Percentiles rank a stretch among this genome's conserved stretches.
These are phyloP conservation scores for Dryadomyces sulphureus DNA, from an alignment of 2,329 filamentous ascomycete genomes.

Conservation along the genomic window DNA sequence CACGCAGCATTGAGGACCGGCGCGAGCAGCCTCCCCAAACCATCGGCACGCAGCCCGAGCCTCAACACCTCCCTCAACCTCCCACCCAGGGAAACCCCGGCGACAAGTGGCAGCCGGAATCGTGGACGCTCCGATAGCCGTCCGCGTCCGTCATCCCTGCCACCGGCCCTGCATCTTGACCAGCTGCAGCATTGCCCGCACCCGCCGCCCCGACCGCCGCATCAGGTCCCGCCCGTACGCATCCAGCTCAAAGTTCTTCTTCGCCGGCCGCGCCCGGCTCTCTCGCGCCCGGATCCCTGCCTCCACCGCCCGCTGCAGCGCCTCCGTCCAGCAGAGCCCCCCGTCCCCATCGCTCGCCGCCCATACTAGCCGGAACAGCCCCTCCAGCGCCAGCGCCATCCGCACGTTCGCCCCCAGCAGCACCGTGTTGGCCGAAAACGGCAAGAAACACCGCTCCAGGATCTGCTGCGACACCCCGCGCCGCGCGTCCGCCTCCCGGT, in stretches of 20 bases:
- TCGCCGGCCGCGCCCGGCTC: slow-evolving; percentile 29
- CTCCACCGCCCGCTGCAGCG: slow-evolving; percentile 24
- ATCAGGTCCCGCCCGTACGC: slow-evolving; percentile 27
- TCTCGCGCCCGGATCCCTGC: slow-evolving; percentile 33
- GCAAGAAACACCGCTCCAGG: slow-evolving; percentile 46
- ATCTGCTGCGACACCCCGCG: slow-evolving; percentile 29
- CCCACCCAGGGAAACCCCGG: slow-evolving; percentile 45
- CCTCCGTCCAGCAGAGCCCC: slow-evolving; percentile 19
- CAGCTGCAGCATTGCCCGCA: slow-evolving; percentile 24
- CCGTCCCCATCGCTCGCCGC: slow-evolving; percentile 8
- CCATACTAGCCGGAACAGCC: slow-evolving; percentile 41
- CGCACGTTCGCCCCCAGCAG: slow-evolving; percentile 56
- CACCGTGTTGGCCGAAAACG: slow-evolving; percentile 46
- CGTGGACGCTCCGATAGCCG: slow-evolving; percentile 31
- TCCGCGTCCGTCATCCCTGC: neutral
- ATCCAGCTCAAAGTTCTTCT: slow-evolving; percentile 20
- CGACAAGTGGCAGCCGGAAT: slow-evolving; percentile 52
- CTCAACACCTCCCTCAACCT: neutral
- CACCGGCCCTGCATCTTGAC: slow-evolving; percentile 14
- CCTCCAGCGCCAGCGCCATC: slow-evolving; percentile 54
- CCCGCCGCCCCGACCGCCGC: slow-evolving; percentile 27
- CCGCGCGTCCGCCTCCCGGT: slow-evolving; percentile 20
- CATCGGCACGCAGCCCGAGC: neutral
- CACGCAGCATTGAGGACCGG: slow-evolving; percentile 24
- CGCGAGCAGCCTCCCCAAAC: neutral